Percentiles rank a stretch among this genome's conserved stretches.
These are phyloP conservation scores for Lasiodiplodia theobromae DNA, from an alignment of 2,329 filamentous ascomycete species.

Conservation along the genomic window DNA sequence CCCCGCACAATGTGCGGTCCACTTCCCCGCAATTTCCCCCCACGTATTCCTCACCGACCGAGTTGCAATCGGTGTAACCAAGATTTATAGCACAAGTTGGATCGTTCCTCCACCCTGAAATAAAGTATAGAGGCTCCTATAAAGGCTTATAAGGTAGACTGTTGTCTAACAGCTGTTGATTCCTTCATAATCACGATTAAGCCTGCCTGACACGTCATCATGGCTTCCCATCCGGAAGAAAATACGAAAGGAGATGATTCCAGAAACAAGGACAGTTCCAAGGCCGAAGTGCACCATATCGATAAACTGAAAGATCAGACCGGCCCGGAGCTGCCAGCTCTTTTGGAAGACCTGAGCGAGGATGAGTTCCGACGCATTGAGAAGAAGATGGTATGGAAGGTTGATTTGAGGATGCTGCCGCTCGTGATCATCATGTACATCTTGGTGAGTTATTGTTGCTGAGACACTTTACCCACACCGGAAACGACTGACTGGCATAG, in stretches of 20 bases:
- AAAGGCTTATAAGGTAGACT: background rate
- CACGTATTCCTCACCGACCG: background rate
- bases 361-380: slow-evolving; percentile 36
- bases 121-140: background rate
- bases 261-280: background rate
- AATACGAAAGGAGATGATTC: background rate
- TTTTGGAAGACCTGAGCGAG: slow-evolving; percentile 30
- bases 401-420: slow-evolving; percentile 36
- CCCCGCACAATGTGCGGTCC: background rate
- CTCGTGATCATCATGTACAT: slow-evolving; percentile 36
- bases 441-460: slow-evolving; percentile 43
- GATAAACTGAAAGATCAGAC: background rate
- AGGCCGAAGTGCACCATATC: background rate
- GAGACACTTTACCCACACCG: background rate
- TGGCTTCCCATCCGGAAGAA: background rate
- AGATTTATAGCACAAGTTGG: background rate
- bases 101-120: background rate
- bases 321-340: background rate
- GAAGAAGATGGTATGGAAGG: slow-evolving; percentile 33
- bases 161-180: background rate
- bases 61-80: background rate
- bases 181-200: background rate
- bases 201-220: background rate
- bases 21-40: background rate
- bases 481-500: background rate